Base-by-base conservation (phyloP, 257 asterid species). In the Rubia yunnanensis region DNA sequence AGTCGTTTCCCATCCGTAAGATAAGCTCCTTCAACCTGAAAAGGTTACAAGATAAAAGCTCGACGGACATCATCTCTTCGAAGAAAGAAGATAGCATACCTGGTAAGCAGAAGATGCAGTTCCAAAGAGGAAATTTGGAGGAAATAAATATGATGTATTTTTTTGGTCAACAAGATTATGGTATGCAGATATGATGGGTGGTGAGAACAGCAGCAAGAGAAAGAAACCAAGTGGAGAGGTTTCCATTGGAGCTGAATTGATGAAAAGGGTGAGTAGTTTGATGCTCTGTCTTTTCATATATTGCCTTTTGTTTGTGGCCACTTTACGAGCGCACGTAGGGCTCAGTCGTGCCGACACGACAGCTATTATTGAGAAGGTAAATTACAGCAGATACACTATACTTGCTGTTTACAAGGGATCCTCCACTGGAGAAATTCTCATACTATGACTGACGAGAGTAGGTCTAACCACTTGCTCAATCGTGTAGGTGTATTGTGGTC, bases 11-110 rank as follows among this genome's bases (percentile, higher is more conserved):
- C 83, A 65, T 75, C 83, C 46, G 77, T 66, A 26, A 65, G 39
- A 67, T 58, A 69, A n/a, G 79, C 86, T n/a, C 83, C 86, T 67
- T 81, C 86, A 75, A 78, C 86, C 78, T 80, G 23, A 24, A 28
- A 24, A 34, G 18, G 26, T 14, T 14, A 15, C 20, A 48, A n/a
- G 1, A 5, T 14, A 18, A 50, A 4, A 50, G 24, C 7, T 22
- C 5, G 63, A 30, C 10, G 3, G n/a, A 50, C 57, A 64, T 39
- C 67, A 24, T 41, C 5, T 23, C 1, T 14, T n/a, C 14, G 10
- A n/a, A 32, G 10, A 34, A 32, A 70, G 1, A 8, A 34, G 1
- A 23, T 15, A 34, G 28, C 5, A 23, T 1, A 71, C 75, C 69
- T 64, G 70, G 41, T 61, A 71, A 27, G 70, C 64, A 66, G 73